These are phyloP conservation scores for Colletotrichum tamarilloi DNA, from an alignment of 2,329 filamentous ascomycete genomes.

Conservation along the genomic window DNA sequence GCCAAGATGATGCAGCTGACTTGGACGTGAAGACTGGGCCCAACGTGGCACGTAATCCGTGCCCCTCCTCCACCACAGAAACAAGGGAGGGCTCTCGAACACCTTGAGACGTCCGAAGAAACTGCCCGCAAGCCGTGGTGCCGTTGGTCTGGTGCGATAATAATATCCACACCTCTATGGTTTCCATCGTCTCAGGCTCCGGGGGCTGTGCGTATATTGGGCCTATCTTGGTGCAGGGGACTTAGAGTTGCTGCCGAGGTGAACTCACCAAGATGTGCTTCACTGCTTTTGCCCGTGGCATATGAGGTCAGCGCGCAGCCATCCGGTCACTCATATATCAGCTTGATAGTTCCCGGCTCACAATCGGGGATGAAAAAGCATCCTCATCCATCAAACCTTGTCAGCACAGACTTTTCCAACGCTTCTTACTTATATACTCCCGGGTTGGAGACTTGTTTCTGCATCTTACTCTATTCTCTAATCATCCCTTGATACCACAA, in stretches of 20 bases:
- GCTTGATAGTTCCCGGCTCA: conserved; percentile 18
- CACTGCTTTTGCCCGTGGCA: background rate
- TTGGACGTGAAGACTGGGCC: background rate
- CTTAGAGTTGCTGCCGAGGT: conserved; percentile 24
- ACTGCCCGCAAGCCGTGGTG: conserved; percentile 3
- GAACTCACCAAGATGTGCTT: conserved; percentile 14
- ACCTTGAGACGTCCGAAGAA: conserved; percentile 24
- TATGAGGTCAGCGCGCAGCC: conserved; percentile 5
- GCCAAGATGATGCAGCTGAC: conserved; percentile 9
- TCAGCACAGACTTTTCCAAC: conserved; percentile 19
- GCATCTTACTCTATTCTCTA: fast-evolving
- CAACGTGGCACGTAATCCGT: background rate
- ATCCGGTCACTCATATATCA: conserved; percentile 18
- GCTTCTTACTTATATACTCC: conserved; percentile 22
- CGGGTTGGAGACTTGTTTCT: conserved; percentile 5
- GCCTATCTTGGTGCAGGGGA: background rate
- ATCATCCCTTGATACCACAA: background rate
- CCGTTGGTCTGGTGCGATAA: conserved; percentile 4
- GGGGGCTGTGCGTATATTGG: conserved; percentile 8
- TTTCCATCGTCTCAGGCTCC: conserved; percentile 25
- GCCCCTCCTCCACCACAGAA: background rate
- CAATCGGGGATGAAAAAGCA: background rate
- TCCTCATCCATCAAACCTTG: conserved; percentile 13
- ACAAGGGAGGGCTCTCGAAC: conserved; percentile 15
- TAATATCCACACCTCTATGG: conserved; percentile 24